Base-by-base conservation (phyloP, 805 yeast species). In the Candida ovalis region DNA sequence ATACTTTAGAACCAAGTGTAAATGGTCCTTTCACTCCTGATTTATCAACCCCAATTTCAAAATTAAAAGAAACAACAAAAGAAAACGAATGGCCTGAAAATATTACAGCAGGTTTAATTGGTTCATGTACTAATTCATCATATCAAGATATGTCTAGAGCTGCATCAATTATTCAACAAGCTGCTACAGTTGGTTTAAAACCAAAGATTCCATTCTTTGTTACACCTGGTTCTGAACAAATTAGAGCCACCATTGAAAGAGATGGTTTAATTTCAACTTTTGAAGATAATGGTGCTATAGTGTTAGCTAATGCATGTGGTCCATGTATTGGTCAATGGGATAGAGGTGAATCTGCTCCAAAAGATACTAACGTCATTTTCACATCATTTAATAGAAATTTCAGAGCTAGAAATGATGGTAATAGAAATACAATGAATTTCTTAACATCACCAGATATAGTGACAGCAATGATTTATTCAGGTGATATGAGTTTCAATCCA, bases 301-400 rank as follows among this genome's bases (percentile, higher is more conserved):
- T 92, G 47, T 77, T 92, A 67, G 97, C 98, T 53, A 92, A 92
- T 68, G 98, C 98, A 50, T 92, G 98, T 79, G 98, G 98, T 66
- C 98, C 98, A 67, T 91, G 98, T 81, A 91, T 91, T 67, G 98
- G 98, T 66, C 97, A 92, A 78, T 92, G 98, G 98, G 97, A 91
- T 71, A 86, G 98, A 74, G 72, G 72, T 41, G 86, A 78, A 64
- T 91, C 88, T 69, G 82, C 88, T 70, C 83, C 88, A 77, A 89
- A 88, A 79, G 96, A 88, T 72, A 86, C 88, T 75, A 92, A 92
- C 81, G 92, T 97, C 62, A 92, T 92, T 72, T 92, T 92, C 64
- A 88, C 97, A 38, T 89, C 97, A 53, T 92, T 88, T 84, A 92
- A 92, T 86, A 88, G 98, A 81, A 92, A 92, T 76, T 92, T 92